phyloP scores from a whole-genome alignment of 1,284 basidiomycete species.

The Baeospora myosura region DNA sequence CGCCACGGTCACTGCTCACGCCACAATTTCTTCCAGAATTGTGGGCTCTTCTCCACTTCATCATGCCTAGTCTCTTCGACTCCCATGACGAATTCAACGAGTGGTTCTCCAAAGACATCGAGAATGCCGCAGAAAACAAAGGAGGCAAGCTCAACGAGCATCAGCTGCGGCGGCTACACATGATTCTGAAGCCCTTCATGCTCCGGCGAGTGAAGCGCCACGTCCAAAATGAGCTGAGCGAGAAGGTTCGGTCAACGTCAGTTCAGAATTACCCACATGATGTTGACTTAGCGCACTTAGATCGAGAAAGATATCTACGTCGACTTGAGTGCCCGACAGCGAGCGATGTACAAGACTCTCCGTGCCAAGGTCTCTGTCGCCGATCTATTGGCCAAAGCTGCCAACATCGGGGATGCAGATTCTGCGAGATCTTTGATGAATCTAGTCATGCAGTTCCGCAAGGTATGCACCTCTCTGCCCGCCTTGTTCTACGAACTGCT shows the following conservation, averaged over 20 bases:
- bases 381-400: slow-evolving; percentile 90
- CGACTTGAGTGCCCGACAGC: slow-evolving; percentile 90
- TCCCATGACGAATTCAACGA: slow-evolving; percentile 99
- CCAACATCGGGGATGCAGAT: slow-evolving; percentile 82
- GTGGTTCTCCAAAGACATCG: slow-evolving; percentile 99
- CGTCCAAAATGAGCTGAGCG: slow-evolving; percentile 99
- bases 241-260: slow-evolving; percentile 63
- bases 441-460: slow-evolving; percentile 99
- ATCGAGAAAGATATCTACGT: slow-evolving; percentile 97
- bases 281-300: slow-evolving; percentile 31
- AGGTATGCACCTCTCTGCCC: slow-evolving; percentile 41
- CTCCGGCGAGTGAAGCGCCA: slow-evolving; percentile 94
- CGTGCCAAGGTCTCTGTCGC: slow-evolving; percentile 92
- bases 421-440: slow-evolving; percentile 96
- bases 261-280: slow-evolving; percentile 4
- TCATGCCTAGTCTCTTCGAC: slow-evolving; percentile 99
- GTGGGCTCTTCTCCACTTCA: slow-evolving; percentile 99
- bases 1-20: slow-evolving; percentile 11
- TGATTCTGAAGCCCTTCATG: slow-evolving; percentile 99
- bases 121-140: slow-evolving; percentile 89
- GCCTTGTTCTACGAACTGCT: slow-evolving; percentile 8
- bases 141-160: slow-evolving; percentile 91
- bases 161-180: slow-evolving; percentile 91
- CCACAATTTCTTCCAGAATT: slow-evolving; percentile 75
- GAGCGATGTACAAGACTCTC: slow-evolving; percentile 86